Evolutionary conservation across 805 yeast species (phyloP), one percentile per base, ranked within the genome.

Genomic region (Allodekkera sacchari): DNA sequence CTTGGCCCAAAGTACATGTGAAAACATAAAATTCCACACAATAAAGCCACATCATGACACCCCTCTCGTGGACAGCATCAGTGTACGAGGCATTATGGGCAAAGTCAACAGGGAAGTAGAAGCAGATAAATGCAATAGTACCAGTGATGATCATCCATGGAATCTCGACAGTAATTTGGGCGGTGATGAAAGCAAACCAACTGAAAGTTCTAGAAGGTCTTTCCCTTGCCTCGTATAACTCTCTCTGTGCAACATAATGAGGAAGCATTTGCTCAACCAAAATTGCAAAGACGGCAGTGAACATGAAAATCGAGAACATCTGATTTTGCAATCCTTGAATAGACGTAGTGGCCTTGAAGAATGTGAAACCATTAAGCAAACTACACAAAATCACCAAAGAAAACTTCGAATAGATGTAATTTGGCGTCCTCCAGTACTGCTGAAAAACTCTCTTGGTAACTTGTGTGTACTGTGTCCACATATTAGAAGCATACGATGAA

Each of bases 291-390:
- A 66, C 55, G 43, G 68, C 64, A 27, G 71, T 52, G 48, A 72
- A 68, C 82, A 79, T 74, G 59, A 80, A 82, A 17, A 77, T 47
- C 3, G 85, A 64, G 44, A 78, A 74, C 83, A 80, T 74, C 59
- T 78, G 89, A 55, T 83, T 80, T 53, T 83, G 94, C 42, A 83
- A 51, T 45, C 82, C 76, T 57, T 73, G 83, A 27, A 64, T 50
- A 10, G 83, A 64, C 21, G 62, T 64, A 33, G 57, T 53, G 26
- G 83, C 78, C 39, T 75, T 74, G 59, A 71, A 77, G 56, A 75
- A 75, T 4, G 82, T 66, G 49, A 77, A 73, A 39, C 83, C 83
- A 41, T 73, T 74, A 54, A 76, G 71, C 30, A 78, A 48, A n/a
- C 77, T 62, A 35, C 77, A 58, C 5, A 68, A 48, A 6, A 66